phyloP scores from a whole-genome alignment of 2,329 filamentous ascomycete genomes.

The Decorospora gaudefroyi region DNA sequence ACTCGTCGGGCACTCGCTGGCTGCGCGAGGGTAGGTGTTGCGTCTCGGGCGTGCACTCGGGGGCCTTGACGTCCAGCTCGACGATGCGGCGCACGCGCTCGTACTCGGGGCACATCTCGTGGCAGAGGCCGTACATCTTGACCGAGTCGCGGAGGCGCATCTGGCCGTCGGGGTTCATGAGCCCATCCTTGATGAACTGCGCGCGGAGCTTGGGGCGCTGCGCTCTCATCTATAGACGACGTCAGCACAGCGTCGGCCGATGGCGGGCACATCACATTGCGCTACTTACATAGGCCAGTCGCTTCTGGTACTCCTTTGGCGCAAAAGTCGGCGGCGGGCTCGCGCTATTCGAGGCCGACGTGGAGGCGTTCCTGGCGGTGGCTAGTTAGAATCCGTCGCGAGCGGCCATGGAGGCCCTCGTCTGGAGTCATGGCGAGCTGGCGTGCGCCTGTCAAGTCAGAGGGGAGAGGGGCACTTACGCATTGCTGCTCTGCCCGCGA shows the following conservation, averaged over 20 bases:
- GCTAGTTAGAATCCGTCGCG: conserved; percentile 31
- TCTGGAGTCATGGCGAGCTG: conserved; percentile 11
- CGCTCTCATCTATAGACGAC: conserved; percentile 51
- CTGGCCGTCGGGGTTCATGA: conserved; percentile 60
- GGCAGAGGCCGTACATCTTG: conserved; percentile 64
- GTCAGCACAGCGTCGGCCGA: conserved; percentile 15
- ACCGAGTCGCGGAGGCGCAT: conserved; percentile 64
- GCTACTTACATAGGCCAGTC: conserved; percentile 33
- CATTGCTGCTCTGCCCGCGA: conserved; percentile 3
- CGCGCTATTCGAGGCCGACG: conserved; percentile 8
- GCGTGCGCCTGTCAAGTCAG: conserved; percentile 13
- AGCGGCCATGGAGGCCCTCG: conserved; percentile 19
- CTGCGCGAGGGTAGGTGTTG: conserved; percentile 37
- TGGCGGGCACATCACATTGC: neutral
- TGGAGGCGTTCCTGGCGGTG: conserved; percentile 13
- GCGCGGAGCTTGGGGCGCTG: conserved; percentile 38
- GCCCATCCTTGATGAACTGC: conserved; percentile 43
- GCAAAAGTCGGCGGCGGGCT: conserved; percentile 31
- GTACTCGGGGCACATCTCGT: conserved; percentile 67
- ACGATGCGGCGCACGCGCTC: conserved; percentile 65
- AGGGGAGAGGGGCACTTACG: conserved; percentile 17
- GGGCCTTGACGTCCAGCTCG: conserved; percentile 64
- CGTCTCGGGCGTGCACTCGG: conserved; percentile 56
- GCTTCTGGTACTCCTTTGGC: conserved; percentile 30
- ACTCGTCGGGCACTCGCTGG: conserved; percentile 53